Evolutionary conservation across 2,329 filamentous ascomycete species (phyloP).

Genomic region (Claviceps citrina): DNA sequence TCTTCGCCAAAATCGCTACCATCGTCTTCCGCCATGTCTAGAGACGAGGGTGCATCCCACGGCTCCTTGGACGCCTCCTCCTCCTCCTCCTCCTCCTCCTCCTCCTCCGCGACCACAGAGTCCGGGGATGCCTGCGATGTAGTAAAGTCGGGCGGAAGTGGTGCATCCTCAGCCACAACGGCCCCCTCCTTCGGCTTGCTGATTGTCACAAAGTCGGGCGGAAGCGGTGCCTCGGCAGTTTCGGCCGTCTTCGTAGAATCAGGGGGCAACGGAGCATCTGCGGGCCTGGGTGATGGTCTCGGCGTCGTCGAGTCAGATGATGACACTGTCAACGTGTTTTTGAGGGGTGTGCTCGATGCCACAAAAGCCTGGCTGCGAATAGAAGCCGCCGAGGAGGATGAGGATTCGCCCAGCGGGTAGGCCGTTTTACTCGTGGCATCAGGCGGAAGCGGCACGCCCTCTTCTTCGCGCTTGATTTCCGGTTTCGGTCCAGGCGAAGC

Average conservation of each 20-base stretch:
- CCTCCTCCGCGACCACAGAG: constrained; percentile 18
- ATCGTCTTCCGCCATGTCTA: constrained; percentile 27
- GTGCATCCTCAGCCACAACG: constrained; percentile 11
- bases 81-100: no score
- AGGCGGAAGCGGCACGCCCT: constrained; percentile 33
- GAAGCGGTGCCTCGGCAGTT: constrained; percentile 13
- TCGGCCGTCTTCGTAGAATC: constrained; percentile 3
- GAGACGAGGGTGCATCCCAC: constrained; percentile 21
- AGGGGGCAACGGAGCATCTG: constrained; percentile 7
- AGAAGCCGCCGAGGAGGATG: constrained; percentile 35
- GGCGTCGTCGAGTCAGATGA: constrained; percentile 21
- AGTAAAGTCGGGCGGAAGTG: constrained; percentile 12
- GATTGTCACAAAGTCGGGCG: constrained; percentile 19
- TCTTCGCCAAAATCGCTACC: constrained; percentile 25
- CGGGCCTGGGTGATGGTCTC: constrained; percentile 8
- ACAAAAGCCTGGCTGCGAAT: constrained; percentile 17
- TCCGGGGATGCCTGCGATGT: constrained; percentile 20
- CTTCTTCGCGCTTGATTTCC: constrained; percentile 23
- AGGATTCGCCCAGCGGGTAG: constrained; percentile 34
- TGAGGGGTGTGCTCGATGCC: constrained; percentile 14
- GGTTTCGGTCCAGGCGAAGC: constrained; percentile 9
- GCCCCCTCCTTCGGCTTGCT: constrained; percentile 12
- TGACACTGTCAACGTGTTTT: constrained; percentile 26
- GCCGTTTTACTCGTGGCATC: constrained; percentile 38
- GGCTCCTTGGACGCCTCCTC: constrained; percentile 17